These are phyloP conservation scores for Ceratocystis ficicola DNA, from an alignment of 2,329 filamentous ascomycete genomes.

Conservation along the genomic window DNA sequence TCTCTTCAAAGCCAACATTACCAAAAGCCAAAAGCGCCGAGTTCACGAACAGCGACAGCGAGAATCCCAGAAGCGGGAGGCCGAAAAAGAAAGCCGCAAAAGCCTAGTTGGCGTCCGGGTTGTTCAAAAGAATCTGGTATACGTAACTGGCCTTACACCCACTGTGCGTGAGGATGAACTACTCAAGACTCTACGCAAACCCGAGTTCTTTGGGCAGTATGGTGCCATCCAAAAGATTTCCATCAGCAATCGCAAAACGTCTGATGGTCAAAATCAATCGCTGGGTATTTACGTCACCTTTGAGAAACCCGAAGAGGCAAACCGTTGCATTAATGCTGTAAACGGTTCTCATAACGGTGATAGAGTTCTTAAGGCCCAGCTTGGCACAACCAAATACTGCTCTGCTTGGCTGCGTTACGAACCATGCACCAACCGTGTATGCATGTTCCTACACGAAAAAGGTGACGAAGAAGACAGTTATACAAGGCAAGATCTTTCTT, in stretches of 20 bases:
- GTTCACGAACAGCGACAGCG: slow-evolving; percentile 75
- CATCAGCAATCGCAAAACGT: slow-evolving; percentile 84
- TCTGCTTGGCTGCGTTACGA: slow-evolving; percentile 93
- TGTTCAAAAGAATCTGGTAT: slow-evolving; percentile 96
- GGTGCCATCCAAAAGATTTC: slow-evolving; percentile 98
- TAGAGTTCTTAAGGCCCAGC: slow-evolving; percentile 61
- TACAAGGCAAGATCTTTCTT: slow-evolving; percentile 84
- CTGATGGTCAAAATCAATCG: slow-evolving; percentile 64
- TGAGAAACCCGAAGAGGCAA: slow-evolving; percentile 78
- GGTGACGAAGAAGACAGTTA: slow-evolving; percentile 98
- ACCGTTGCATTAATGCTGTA: slow-evolving; percentile 78
- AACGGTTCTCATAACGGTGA: slow-evolving; percentile 89
- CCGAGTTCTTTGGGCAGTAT: slow-evolving; percentile 95
- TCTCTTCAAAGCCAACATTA: slow-evolving; percentile 63
- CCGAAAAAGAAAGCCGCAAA: slow-evolving; percentile 88
- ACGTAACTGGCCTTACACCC: slow-evolving; percentile 88
- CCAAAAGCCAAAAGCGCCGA: slow-evolving; percentile 87
- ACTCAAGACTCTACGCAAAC: slow-evolving; percentile 75
- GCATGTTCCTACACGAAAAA: slow-evolving; percentile 95
- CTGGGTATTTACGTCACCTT: slow-evolving; percentile 99
- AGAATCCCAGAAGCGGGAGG: slow-evolving; percentile 90
- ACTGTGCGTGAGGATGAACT: slow-evolving; percentile 86
- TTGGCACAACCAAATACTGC: slow-evolving; percentile 95
- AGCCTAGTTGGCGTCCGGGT: slow-evolving; percentile 91
- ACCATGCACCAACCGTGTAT: slow-evolving; percentile 86